phyloP scores from a whole-genome alignment of 2,329 filamentous ascomycete species.

The Xylariales sp. region DNA sequence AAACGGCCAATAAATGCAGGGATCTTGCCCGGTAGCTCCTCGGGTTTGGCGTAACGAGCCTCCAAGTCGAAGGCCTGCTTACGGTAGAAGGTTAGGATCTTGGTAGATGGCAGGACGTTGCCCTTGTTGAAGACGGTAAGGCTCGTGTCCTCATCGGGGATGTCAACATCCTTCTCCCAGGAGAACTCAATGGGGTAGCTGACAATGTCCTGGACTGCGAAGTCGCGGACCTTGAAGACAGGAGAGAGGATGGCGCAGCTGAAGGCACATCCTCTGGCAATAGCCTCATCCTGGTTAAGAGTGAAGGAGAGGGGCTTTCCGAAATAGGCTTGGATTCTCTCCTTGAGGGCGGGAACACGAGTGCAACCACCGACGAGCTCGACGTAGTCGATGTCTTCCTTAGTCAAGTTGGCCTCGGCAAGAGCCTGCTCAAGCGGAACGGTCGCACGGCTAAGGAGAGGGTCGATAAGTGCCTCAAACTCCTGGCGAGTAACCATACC shows the following conservation, averaged over 20 bases:
- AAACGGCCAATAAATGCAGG: conserved; percentile 97
- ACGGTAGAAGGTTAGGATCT: conserved; percentile 98
- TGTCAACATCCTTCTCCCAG: conserved; percentile 98
- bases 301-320: conserved; percentile 92
- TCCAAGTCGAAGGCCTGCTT: conserved; percentile 97
- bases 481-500: conserved; percentile 90
- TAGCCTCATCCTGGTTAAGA: conserved; percentile 95
- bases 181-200: conserved; percentile 98
- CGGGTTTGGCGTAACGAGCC: conserved; percentile 86
- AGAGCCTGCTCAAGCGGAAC: conserved; percentile 84
- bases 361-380: conserved; percentile 95
- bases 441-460: conserved; percentile 70
- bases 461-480: conserved; percentile 85
- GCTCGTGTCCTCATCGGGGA: conserved; percentile 96
- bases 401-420: conserved; percentile 84
- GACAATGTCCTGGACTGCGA: conserved; percentile 94
- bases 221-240: conserved; percentile 97
- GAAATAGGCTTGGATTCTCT: conserved; percentile 85
- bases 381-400: conserved; percentile 87
- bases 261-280: conserved; percentile 93
- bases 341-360: conserved; percentile 90
- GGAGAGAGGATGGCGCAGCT: conserved; percentile 96
- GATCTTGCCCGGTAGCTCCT: conserved; percentile 80
- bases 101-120: conserved; percentile 95
- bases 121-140: conserved; percentile 96